A percentile compares a stretch with the other conserved stretches of the same genome.
Evolutionary conservation across 2,329 filamentous ascomycete genomes (phyloP).

Genomic region (Orbilia brochopaga): DNA sequence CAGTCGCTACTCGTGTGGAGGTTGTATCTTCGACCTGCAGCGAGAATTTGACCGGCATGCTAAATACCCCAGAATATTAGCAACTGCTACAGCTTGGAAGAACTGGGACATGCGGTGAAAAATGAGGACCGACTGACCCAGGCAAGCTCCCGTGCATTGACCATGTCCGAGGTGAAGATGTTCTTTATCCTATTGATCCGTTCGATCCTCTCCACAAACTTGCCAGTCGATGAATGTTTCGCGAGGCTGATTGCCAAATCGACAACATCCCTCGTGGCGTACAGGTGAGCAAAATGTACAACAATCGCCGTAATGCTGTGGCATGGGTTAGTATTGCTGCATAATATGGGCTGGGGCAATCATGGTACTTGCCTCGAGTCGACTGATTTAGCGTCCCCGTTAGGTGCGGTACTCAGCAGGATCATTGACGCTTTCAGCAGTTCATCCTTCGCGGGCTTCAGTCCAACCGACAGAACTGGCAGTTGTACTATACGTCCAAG

Average conservation of each 20-base stretch:
- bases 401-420: slow-evolving; percentile 51
- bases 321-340: slow-evolving; percentile 10
- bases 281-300: slow-evolving; percentile 55
- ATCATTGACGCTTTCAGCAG: slow-evolving; percentile 52
- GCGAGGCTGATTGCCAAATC: slow-evolving; percentile 33
- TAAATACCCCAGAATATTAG: slow-evolving; percentile 41
- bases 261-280: slow-evolving; percentile 51
- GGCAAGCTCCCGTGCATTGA: slow-evolving; percentile 54
- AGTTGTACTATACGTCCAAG: slow-evolving; percentile 50
- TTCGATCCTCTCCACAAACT: slow-evolving; percentile 49
- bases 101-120: slow-evolving; percentile 17
- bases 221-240: slow-evolving; percentile 35
- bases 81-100: slow-evolving; percentile 5
- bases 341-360: slow-evolving; percentile 13
- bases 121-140: slow-evolving; percentile 42
- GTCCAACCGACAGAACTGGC: slow-evolving; percentile 52
- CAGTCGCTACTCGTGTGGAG: slow-evolving; percentile 54
- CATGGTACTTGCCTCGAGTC: slow-evolving; percentile 50
- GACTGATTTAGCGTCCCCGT: slow-evolving; percentile 48
- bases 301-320: slow-evolving; percentile 53
- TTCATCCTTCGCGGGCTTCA: slow-evolving; percentile 54
- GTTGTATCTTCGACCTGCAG: slow-evolving; percentile 53
- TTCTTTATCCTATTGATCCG: slow-evolving; percentile 52
- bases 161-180: slow-evolving; percentile 53
- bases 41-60: slow-evolving; percentile 55